phyloP scores from a whole-genome alignment of 2,329 filamentous ascomycete species.

The Diplocarpon rosae region DNA sequence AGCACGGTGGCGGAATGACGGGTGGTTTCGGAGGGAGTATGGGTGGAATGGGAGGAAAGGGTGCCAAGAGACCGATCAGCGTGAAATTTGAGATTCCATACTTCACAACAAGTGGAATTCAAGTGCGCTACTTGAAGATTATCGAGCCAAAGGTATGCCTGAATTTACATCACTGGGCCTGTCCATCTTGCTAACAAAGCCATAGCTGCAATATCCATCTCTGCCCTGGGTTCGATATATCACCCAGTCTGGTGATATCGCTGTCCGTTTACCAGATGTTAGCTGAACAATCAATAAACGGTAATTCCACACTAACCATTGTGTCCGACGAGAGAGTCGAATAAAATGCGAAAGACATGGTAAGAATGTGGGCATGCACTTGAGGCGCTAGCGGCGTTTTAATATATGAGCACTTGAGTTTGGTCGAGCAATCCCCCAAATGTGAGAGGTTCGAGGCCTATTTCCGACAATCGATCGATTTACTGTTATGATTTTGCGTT shows the following conservation, averaged over 20 bases:
- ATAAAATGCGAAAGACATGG: neutral
- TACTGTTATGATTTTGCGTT: too few species aligned
- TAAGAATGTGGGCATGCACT: slow-evolving; percentile 4
- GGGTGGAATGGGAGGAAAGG: slow-evolving; percentile 83
- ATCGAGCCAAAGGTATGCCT: slow-evolving; percentile 88
- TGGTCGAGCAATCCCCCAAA: neutral
- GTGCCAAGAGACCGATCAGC: slow-evolving; percentile 85
- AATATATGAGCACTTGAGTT: neutral
- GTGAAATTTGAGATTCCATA: slow-evolving; percentile 99
- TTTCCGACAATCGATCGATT: too few species aligned
- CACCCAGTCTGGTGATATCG: slow-evolving; percentile 94
- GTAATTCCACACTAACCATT: neutral
- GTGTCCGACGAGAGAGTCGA: neutral
- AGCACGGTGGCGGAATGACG: slow-evolving; percentile 94
- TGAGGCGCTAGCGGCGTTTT: slow-evolving; percentile 6
- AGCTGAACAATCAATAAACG: slow-evolving; percentile 12
- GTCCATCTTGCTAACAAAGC: slow-evolving; percentile 1
- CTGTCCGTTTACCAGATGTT: slow-evolving; percentile 77
- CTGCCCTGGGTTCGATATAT: slow-evolving; percentile 98
- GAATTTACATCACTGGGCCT: neutral
- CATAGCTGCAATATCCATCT: slow-evolving; percentile 90
- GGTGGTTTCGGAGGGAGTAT: slow-evolving; percentile 94
- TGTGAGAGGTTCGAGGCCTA: neutral
- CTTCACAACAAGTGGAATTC: slow-evolving; percentile 98
- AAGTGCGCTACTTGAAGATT: slow-evolving; percentile 97